Percentiles rank a stretch among this genome's conserved stretches.
These are phyloP conservation scores for Pelargonium fulgidum DNA, from an alignment of 441 rosid genomes.

Conservation along the genomic window DNA sequence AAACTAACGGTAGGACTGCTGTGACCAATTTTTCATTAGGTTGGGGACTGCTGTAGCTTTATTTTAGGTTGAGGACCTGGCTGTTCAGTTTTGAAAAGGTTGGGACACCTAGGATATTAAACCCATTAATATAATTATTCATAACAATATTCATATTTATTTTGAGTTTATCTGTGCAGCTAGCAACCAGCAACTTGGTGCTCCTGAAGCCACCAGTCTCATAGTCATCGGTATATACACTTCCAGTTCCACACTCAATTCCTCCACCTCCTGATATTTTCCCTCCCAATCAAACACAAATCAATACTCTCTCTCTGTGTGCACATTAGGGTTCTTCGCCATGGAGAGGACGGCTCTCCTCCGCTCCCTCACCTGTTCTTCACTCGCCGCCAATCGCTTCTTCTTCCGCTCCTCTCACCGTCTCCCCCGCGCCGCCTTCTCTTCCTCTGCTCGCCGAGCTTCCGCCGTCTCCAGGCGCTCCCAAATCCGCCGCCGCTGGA, in stretches of 20 bases:
- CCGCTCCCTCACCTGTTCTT: slow-evolving; percentile 46
- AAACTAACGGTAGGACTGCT: too few relatives aligned
- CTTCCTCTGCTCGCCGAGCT: slow-evolving; percentile 26
- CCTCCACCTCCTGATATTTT: too few relatives aligned
- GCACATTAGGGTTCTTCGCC: not conserved
- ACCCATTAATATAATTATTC: too few relatives aligned
- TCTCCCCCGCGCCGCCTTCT: slow-evolving; percentile 29
- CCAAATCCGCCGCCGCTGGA: slow-evolving; percentile 28
- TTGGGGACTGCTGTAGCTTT: too few relatives aligned
- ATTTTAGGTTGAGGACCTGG: too few relatives aligned
- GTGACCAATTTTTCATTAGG: too few relatives aligned
- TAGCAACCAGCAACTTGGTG: slow-evolving; percentile 3
- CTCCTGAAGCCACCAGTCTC: not conserved
- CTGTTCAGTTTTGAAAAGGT: too few relatives aligned
- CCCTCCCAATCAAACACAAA: not conserved
- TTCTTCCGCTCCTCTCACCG: slow-evolving; percentile 42
- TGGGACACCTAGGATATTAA: too few relatives aligned
- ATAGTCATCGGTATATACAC: too few relatives aligned
- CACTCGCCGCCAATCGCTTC: slow-evolving; percentile 39
- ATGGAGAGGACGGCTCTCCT: slow-evolving; percentile 54
- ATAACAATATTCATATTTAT: not conserved
- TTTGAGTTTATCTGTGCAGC: not conserved
- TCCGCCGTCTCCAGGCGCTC: slow-evolving; percentile 27
- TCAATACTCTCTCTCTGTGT: not conserved
- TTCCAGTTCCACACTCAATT: too few relatives aligned